Evolutionary conservation across 768 basidiomycete genomes (phyloP).

Genomic region (Pseudohyphozyma bogoriensis): DNA sequence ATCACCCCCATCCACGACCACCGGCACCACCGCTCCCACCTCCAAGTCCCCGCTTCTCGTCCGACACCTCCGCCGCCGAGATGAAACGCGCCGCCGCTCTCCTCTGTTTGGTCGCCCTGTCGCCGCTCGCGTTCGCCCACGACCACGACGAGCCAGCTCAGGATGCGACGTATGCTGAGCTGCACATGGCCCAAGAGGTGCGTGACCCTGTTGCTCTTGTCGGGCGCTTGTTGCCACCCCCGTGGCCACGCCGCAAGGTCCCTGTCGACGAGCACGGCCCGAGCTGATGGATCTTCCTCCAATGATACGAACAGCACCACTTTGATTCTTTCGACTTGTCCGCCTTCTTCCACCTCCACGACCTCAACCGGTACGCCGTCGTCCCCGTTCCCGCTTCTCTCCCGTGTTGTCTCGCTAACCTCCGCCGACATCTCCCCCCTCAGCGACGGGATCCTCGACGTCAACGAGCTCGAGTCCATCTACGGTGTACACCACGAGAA

Average conservation of each 20-base stretch:
- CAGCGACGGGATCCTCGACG: conserved; percentile 73
- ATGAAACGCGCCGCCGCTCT: conserved; percentile 32
- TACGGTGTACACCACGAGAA: conserved; percentile 61
- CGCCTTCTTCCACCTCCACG: conserved; percentile 93
- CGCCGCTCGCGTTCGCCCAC: conserved; percentile 45
- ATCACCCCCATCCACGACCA: background rate
- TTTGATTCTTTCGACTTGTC: conserved; percentile 43
- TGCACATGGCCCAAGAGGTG: conserved; percentile 86
- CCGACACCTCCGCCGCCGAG: background rate
- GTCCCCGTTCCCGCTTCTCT: background rate
- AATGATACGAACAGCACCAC: conserved; percentile 10
- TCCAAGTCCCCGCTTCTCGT: background rate
- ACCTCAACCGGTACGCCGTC: conserved; percentile 53
- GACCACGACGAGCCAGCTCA: conserved; percentile 49
- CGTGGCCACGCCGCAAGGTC: background rate
- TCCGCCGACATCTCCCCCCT: background rate
- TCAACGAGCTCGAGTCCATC: conserved; percentile 82
- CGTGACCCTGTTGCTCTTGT: no score
- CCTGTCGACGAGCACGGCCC: background rate
- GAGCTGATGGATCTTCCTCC: background rate
- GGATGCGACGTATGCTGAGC: conserved; percentile 71
- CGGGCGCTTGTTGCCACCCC: background rate
- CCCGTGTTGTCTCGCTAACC: no score
- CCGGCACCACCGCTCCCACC: background rate
- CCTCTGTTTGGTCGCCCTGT: conserved; percentile 35